Evolutionary conservation across 139 green algal species (phyloP).

Genomic region (Deuterostichococcus epilithicus): DNA sequence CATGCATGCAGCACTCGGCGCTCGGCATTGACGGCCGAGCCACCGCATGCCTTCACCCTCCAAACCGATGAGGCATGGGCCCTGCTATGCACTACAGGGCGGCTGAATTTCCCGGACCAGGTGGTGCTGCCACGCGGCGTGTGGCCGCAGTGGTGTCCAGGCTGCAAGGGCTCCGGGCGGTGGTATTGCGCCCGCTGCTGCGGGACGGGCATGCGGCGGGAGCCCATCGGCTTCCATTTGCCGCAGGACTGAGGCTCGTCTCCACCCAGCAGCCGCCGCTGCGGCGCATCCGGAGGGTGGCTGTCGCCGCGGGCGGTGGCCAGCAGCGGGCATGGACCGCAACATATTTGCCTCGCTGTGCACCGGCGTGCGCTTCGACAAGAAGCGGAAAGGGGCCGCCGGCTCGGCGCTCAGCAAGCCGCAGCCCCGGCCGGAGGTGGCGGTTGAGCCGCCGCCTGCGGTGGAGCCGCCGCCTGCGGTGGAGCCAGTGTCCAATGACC

Average conservation of each 20-base stretch:
- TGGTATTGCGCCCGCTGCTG: not conserved
- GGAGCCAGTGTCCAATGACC: not conserved
- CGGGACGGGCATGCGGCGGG: constrained; percentile 7
- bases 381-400: not conserved
- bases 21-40: too few species aligned
- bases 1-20: too few species aligned
- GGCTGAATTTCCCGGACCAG: not conserved
- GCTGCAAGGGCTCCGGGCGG: not conserved
- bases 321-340: not conserved
- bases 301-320: too few species aligned
- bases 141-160: constrained; percentile 4
- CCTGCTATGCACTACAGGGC: not conserved
- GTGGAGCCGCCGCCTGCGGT: not conserved
- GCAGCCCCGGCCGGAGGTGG: too few species aligned
- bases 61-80: not conserved
- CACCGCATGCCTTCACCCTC: not conserved
- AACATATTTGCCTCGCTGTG: constrained; percentile 20
- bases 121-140: not conserved
- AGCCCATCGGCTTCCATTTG: constrained; percentile 3
- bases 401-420: too few species aligned
- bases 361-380: constrained; percentile 25
- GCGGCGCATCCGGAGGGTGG: too few species aligned
- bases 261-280: too few species aligned
- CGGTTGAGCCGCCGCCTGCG: too few species aligned
- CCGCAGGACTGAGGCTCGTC: constrained; percentile 1